phyloP scores from a whole-genome alignment of 805 yeast genomes.

The Hyphopichia homilentoma region DNA sequence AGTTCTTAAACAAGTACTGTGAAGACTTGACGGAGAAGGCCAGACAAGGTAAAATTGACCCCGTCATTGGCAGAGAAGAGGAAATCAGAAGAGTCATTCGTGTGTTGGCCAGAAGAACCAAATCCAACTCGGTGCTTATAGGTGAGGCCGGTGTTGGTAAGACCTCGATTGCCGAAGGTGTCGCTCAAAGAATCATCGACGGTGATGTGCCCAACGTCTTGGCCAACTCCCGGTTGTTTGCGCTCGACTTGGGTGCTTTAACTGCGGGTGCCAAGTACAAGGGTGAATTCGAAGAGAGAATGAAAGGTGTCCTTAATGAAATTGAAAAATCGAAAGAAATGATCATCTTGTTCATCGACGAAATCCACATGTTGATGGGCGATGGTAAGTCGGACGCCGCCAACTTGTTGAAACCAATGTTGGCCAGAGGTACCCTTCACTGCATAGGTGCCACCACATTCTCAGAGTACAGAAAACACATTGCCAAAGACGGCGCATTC shows the following conservation, averaged over 20 bases:
- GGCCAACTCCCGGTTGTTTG: slow-evolving; percentile 74
- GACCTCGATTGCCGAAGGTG: slow-evolving; percentile 97
- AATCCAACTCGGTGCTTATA: slow-evolving; percentile 92
- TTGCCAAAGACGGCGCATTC: slow-evolving; percentile 97
- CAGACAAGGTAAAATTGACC: slow-evolving; percentile 90
- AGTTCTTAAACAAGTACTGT: slow-evolving; percentile 86
- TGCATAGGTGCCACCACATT: slow-evolving; percentile 98
- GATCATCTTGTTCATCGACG: slow-evolving; percentile 92
- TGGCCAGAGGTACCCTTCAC: slow-evolving; percentile 93
- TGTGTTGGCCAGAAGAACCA: slow-evolving; percentile 93
- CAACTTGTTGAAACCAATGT: slow-evolving; percentile 91
- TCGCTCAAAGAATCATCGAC: slow-evolving; percentile 94
- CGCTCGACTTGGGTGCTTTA: slow-evolving; percentile 91
- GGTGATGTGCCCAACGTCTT: slow-evolving; percentile 91
- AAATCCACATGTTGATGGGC: slow-evolving; percentile 99
- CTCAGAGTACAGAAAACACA: slow-evolving; percentile 86
- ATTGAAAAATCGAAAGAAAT: slow-evolving; percentile 82
- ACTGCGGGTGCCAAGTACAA: slow-evolving; percentile 99
- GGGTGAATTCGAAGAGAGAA: slow-evolving; percentile 97
- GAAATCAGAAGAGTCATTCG: slow-evolving; percentile 94
- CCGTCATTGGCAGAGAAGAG: slow-evolving; percentile 98
- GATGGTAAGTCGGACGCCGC: slow-evolving; percentile 98
- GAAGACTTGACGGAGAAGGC: slow-evolving; percentile 92
- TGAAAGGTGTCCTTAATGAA: slow-evolving; percentile 93
- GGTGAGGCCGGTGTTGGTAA: slow-evolving; percentile 99